Evolutionary conservation across 805 yeast genomes (phyloP), one percentile per base, ranked within the genome.

Genomic region (Gaillardinia entomophila): DNA sequence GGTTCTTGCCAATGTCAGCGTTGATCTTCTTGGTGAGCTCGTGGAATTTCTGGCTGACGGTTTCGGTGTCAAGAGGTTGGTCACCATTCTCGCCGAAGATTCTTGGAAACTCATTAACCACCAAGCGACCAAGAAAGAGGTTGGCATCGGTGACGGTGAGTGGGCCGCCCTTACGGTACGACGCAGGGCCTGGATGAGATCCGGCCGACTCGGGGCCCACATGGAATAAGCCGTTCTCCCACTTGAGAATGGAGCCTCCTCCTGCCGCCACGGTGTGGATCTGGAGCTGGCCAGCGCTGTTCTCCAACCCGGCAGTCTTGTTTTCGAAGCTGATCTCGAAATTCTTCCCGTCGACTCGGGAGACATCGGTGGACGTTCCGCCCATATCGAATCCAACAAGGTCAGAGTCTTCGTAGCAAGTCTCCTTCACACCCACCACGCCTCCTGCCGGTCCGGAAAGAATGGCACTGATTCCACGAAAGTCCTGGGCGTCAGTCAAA

Each of bases 361-460:
- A 42, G 4, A 45, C 50, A 23, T 45, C 50, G 3, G 50, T 45
- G 15, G 48, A 43, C 1, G 50, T 45, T 7, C 50, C 50, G 5
- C 50, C 50, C 45, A 37, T 37, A 24, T 45, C 50, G 23, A 45
- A 43, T 4, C 50, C 50, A 8, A 45, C 38, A n/a, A 29, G 20
- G 12, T 14, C 8, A 3, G 7, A 4, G 6, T 42, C 16, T 5
- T 25, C 27, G 27, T 25, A 42, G 30, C 50, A 45, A 3, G 50
- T 42, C 11, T 41, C 40, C 1, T 40, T 33, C 24, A 25, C 42
- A 4, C 50, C 50, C 20, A 45, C 50, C 27, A 45, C 42, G 6
- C 50, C 50, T 1, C 50, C 50, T 8, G 50, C 50, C 0, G 50
- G 50, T 5, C 50, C 50, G 6, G 43, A 38, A n/a, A 45, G 35